These are phyloP conservation scores for Colletotrichum trifolii DNA, from an alignment of 2,329 filamentous ascomycete genomes.

Conservation along the genomic window DNA sequence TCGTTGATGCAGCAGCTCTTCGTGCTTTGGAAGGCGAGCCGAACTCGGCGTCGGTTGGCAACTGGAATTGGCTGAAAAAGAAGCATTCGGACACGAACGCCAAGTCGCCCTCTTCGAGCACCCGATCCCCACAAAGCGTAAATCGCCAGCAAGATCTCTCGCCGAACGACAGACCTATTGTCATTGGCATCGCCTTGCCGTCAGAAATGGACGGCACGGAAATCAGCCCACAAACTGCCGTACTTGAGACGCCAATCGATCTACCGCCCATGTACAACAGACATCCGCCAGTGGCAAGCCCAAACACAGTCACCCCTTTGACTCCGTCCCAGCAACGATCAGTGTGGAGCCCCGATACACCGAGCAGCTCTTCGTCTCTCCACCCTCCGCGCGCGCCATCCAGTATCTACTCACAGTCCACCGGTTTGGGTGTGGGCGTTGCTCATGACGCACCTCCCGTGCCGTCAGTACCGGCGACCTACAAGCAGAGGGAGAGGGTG, in stretches of 20 bases:
- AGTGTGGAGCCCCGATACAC: slow-evolving; percentile 72
- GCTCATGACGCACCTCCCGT: slow-evolving; percentile 65
- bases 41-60: slow-evolving; percentile 64
- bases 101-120: slow-evolving; percentile 38
- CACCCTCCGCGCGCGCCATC: slow-evolving; percentile 60
- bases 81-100: slow-evolving; percentile 44
- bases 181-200: slow-evolving; percentile 76
- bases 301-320: slow-evolving; percentile 40
- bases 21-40: slow-evolving; percentile 68
- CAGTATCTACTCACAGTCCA: slow-evolving; percentile 71
- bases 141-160: slow-evolving; percentile 63
- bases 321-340: slow-evolving; percentile 56
- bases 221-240: slow-evolving; percentile 63
- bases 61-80: slow-evolving; percentile 66
- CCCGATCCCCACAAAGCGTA: slow-evolving; percentile 39
- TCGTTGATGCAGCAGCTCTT: slow-evolving; percentile 69
- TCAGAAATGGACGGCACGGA: slow-evolving; percentile 52
- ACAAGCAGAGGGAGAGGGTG: slow-evolving; percentile 50
- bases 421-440: slow-evolving; percentile 47
- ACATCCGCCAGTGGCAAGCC: slow-evolving; percentile 23
- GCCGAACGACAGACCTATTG: slow-evolving; percentile 76
- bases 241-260: slow-evolving; percentile 53
- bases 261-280: slow-evolving; percentile 32
- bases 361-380: slow-evolving; percentile 59
- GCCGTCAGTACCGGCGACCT: slow-evolving; percentile 63